These are phyloP conservation scores for Globisporangium acanthophoron DNA, from an alignment of 352 stramenopile genomes.

Conservation along the genomic window DNA sequence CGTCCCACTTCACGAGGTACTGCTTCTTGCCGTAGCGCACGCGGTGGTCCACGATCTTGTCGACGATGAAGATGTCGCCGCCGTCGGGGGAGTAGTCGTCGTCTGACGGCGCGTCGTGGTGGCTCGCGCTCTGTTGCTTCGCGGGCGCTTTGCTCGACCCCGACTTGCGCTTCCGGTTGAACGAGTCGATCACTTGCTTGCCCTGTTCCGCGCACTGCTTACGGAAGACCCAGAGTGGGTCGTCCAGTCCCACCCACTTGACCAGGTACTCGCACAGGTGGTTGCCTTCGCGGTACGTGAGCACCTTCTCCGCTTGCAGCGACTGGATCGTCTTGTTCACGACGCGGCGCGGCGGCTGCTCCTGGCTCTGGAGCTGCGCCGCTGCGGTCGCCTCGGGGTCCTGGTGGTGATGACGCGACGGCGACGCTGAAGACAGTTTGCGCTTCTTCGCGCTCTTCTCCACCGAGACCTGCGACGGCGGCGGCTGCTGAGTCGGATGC, in stretches of 20 bases:
- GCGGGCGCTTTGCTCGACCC: not conserved
- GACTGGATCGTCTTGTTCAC: conserved; percentile 7
- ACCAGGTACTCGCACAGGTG: conserved; percentile 30
- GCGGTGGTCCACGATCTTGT: conserved; percentile 56
- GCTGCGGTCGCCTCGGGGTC: not conserved
- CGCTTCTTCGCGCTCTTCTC: conserved; percentile 8
- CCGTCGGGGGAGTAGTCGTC: not conserved
- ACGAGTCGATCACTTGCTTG: conserved; percentile 28
- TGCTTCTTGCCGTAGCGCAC: conserved; percentile 32
- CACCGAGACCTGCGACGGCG: not conserved
- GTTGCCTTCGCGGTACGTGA: conserved; percentile 16
- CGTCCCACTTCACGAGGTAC: conserved; percentile 67
- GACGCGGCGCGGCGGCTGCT: not conserved
- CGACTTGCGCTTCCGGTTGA: conserved; percentile 6
- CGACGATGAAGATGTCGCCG: conserved; percentile 40
- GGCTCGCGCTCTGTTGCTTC: not conserved
- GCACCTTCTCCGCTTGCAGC: conserved; percentile 24
- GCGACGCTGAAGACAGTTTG: conserved; percentile 3
- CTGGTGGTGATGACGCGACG: not conserved
- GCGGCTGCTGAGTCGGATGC: not conserved
- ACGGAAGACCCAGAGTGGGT: conserved; percentile 29
- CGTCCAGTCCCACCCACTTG: conserved; percentile 18
- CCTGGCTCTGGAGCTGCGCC: not conserved
- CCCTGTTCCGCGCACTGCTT: conserved; percentile 25
- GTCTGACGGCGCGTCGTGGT: not conserved